phyloP scores from a whole-genome alignment of 805 yeast species.

The Zygotorulaspora chibaensis region DNA sequence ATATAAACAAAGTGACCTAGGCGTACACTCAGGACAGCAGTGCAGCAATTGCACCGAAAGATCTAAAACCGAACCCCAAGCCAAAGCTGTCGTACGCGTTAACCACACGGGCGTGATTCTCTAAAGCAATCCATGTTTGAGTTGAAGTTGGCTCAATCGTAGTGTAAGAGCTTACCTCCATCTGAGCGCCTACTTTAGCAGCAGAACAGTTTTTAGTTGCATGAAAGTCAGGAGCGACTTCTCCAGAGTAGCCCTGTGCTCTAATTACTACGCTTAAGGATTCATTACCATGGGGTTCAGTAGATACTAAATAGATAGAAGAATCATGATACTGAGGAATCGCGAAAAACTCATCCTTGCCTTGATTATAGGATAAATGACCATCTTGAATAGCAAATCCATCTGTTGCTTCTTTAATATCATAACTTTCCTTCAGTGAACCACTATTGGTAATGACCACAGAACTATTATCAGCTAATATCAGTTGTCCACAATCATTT shows the following conservation, averaged over 20 bases:
- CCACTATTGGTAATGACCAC: constrained; percentile 28
- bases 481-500: constrained; percentile 35
- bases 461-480: constrained; percentile 30
- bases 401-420: constrained; percentile 24
- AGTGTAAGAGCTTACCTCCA: neutral
- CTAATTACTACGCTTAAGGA: constrained; percentile 22
- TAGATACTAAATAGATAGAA: constrained; percentile 22
- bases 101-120: constrained; percentile 9
- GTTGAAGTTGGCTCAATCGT: neutral
- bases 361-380: constrained; percentile 34
- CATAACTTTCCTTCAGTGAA: constrained; percentile 19
- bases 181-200: neutral
- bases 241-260: constrained; percentile 14
- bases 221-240: constrained; percentile 8
- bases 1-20: neutral
- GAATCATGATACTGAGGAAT: constrained; percentile 31
- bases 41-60: constrained; percentile 19
- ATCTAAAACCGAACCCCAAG: constrained; percentile 9
- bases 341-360: constrained; percentile 37
- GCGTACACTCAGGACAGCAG: constrained; percentile 8
- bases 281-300: constrained; percentile 23
- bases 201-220: constrained; percentile 7
- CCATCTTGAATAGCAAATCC: constrained; percentile 41
- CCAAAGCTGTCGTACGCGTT: constrained; percentile 7
- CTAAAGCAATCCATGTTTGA: neutral